Conservation (phyloP, 352 stramenopile species). For the Phytophthora tubulina region DNA sequence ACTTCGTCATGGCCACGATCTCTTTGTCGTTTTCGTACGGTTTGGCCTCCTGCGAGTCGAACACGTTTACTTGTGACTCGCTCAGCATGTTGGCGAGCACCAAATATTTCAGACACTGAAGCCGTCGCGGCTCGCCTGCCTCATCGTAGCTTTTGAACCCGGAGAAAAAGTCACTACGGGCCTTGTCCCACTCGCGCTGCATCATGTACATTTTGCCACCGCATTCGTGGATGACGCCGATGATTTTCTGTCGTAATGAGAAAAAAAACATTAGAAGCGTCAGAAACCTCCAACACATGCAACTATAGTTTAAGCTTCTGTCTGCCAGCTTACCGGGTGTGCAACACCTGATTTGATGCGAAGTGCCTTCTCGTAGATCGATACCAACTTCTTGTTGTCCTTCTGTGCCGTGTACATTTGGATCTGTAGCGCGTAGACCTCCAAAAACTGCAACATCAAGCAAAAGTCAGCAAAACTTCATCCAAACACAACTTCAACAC, state of each 20-base stretch:
- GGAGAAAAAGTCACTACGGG: constrained; percentile 94
- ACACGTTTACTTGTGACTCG: constrained; percentile 95
- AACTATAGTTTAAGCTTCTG: too few species aligned
- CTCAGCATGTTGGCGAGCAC: constrained; percentile 96
- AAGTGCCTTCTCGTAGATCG: constrained; percentile 93
- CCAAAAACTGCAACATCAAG: constrained; percentile 75
- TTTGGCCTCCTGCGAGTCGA: constrained; percentile 94
- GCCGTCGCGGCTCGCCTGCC: constrained; percentile 91
- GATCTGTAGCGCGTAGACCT: constrained; percentile 94
- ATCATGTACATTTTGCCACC: constrained; percentile 98
- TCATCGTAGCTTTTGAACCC: constrained; percentile 98
- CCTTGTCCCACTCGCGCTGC: constrained; percentile 94
- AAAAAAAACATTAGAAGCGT: neutral
- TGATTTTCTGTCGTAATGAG: constrained; percentile 77
- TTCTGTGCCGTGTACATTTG: constrained; percentile 94
- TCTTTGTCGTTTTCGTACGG: constrained; percentile 96
- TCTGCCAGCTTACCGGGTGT: constrained; percentile 66
- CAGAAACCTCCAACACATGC: too few species aligned
- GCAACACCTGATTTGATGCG: constrained; percentile 91
- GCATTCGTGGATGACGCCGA: constrained; percentile 95
- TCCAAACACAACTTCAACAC: neutral
- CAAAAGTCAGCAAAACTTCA: constrained; percentile 16
- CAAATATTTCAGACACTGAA: constrained; percentile 96
- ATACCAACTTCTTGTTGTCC: constrained; percentile 94
- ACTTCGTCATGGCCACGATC: constrained; percentile 96